Base-by-base conservation (phyloP, 140 eudicot genomes). In the Flaveria floridana region DNA sequence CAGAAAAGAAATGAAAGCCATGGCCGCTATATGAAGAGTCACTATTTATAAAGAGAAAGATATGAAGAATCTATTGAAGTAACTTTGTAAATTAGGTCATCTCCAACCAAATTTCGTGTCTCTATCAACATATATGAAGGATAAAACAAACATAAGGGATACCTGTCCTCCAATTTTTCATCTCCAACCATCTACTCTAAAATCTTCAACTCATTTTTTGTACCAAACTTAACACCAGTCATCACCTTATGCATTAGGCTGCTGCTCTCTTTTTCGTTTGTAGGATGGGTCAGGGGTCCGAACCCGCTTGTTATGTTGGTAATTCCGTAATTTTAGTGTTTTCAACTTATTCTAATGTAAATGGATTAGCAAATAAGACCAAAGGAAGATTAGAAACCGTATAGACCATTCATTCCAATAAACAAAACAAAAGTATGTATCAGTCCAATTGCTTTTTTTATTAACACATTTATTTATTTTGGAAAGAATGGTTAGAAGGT, bases 281-380 rank as follows among this genome's bases (percentile, higher is more conserved):
- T 51, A n/a, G 20, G 3, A 15, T 1, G 9, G 57, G 20, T 16
- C 25, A 55, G 18, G 25, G 61, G 25, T 55, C 59, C 21, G 3
- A 55, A 55, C 12, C 8, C 7, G 41, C 8, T 34, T 34, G 41
- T 34, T 34, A 34, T 55, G 44, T 14, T 62, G 41, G 46, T 62
- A 16, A 12, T 62, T 28, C 14, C 5, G 68, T 26, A 16, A 12
- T 62, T 28, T 62, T 25, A 62, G 68, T 25, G 68, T 62, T 62
- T 25, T 4, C 15, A 62, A 13, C 15, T 28, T 25, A 25, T 25
- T 25, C 7, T 62, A 26, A 62, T 62, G 68, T 25, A 26, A 62
- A 3, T 25, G 68, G 46, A 62, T 25, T 62, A 25, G 44, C 10
- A 62, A 13, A 62, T 62, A 62, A 62, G 68, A 62, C 44, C 44